Evolutionary conservation across 768 basidiomycete species (phyloP), one percentile per base, ranked within the genome.

Genomic region (Symmetrospora coprosmae): DNA sequence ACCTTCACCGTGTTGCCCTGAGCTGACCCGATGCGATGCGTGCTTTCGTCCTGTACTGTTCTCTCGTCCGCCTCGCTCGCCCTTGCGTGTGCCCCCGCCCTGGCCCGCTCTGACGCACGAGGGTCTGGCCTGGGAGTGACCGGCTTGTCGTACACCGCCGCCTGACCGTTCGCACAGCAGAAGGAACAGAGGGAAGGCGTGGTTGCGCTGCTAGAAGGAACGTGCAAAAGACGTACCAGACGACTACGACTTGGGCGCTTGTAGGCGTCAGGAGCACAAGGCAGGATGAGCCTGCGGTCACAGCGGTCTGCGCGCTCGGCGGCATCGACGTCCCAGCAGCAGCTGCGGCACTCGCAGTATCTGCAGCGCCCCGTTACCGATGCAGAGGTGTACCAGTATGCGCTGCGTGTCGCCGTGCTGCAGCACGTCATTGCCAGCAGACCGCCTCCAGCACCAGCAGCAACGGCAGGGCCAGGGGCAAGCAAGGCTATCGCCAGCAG

Each of bases 331-430:
- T 9, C 5, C 41, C 27, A 19, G 41, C 41, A 43, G 6, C 19
- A n/a, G 17, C 41, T 45, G 19, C 41, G 27, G 4, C 14, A 4
- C 45, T 28, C 38, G 45, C 45, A 17, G 45, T n/a, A n/a, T n/a
- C n/a, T n/a, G n/a, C n/a, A n/a, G n/a, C n/a, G n/a, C n/a, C 23
- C 17, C 11, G 8, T 25, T 23, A 28, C 9, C 41, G 65, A 68
- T 51, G 34, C 37, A 13, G 63, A 61, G 41, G 51, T 68, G 4
- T 68, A 68, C 52, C 58, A 37, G 13, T 56, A 50, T 28, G 38
- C 64, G 0, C 64, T 68, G 9, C 35, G 52, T 7, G 55, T 66
- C 17, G 66, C 64, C 43, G 16, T 66, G 27, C 63, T 68, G 28
- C 43, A 60, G 39, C 46, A 68, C 51, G 45, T 62, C 47, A 49